Percentiles rank a stretch among this genome's conserved stretches.
Evolutionary conservation across 192 early-diverging fungal species (phyloP).

Genomic region (Piromyces finnis): DNA sequence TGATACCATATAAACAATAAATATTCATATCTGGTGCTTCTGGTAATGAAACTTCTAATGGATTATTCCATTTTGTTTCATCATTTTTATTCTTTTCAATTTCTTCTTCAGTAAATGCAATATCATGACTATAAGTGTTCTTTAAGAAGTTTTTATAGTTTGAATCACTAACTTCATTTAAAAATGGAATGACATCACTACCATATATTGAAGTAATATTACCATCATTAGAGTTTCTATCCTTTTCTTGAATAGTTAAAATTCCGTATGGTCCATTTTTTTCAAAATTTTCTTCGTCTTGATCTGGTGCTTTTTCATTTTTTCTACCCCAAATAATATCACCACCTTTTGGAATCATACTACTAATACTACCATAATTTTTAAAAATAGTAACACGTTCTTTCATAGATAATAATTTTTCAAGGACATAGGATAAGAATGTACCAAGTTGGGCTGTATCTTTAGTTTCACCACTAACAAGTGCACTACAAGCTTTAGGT

Average conservation of each 20-base stretch:
- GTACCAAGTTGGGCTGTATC: conserved; percentile 67
- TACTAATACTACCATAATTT: conserved; percentile 57
- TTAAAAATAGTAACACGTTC: conserved; percentile 62
- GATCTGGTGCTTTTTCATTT: conserved; percentile 46
- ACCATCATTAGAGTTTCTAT: neutral
- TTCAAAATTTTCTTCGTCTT: conserved; percentile 8
- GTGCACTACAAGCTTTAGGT: conserved; percentile 34
- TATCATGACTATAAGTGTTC: conserved; percentile 45
- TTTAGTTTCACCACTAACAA: conserved; percentile 43
- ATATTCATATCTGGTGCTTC: conserved; percentile 57
- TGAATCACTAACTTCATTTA: conserved; percentile 25
- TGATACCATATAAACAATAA: conserved; percentile 67
- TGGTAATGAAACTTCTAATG: conserved; percentile 51
- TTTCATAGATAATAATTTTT: conserved; percentile 61
- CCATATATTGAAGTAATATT: neutral
- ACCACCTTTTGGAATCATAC: conserved; percentile 73
- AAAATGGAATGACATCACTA: conserved; percentile 5
- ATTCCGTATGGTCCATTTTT: neutral
- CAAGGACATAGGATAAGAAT: conserved; percentile 59
- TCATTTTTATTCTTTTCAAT: conserved; percentile 34
- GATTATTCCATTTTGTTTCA: conserved; percentile 58
- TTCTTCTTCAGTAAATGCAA: conserved; percentile 32
- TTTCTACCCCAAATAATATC: conserved; percentile 55
- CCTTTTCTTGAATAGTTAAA: neutral
- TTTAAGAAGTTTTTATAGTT: conserved; percentile 27